Evolutionary conservation across 2,329 filamentous ascomycete species (phyloP), one percentile per base, ranked within the genome.

Genomic region (Penicillium olsonii): DNA sequence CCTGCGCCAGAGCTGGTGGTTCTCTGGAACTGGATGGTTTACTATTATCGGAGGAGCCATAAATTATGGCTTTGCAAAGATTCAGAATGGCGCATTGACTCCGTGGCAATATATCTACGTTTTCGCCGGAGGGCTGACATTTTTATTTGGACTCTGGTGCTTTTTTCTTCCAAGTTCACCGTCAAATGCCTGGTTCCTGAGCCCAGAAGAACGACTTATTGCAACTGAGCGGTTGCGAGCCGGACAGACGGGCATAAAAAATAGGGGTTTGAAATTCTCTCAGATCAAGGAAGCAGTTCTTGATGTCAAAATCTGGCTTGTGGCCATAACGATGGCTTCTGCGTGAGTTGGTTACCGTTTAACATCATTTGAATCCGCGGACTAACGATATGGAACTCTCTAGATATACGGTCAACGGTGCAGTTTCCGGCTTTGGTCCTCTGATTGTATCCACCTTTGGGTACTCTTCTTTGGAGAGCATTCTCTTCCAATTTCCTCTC

Each of bases 401-500:
- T 14, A 70, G 66, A 10, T 85, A 87, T 58, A 85, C 83, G 0
- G 78, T 87, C 52, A 87, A 87, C 59, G 84, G 84, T 9, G 85
- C 84, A 9, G 80, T 87, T 6, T 79, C 76, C 38, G 84, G 84
- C 1, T 87, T 87, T 61, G 84, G 84, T 0, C 84, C 84, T 0
- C 70, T 87, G 1, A 87, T 87, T 51, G 84, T 88, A 2, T 82
- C 78, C 3, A 87, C 84, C 0, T 87, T 87, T 63, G 84, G 84
- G 42, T 87, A 78, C 70, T 77, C 73, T 14, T 75, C 79, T 0
- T 75, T 85, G 1, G 74, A 84, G 17, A 78, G 83, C 0, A 87
- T 89, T 49, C 75, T 88, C 0, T 83, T 85, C 63, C 87, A 89
- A 61, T 88, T 89, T 50, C 87, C 87, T 0, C 75, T 89, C 0